phyloP scores from a whole-genome alignment of 2,329 filamentous ascomycete genomes.

The Fusarium luffae region DNA sequence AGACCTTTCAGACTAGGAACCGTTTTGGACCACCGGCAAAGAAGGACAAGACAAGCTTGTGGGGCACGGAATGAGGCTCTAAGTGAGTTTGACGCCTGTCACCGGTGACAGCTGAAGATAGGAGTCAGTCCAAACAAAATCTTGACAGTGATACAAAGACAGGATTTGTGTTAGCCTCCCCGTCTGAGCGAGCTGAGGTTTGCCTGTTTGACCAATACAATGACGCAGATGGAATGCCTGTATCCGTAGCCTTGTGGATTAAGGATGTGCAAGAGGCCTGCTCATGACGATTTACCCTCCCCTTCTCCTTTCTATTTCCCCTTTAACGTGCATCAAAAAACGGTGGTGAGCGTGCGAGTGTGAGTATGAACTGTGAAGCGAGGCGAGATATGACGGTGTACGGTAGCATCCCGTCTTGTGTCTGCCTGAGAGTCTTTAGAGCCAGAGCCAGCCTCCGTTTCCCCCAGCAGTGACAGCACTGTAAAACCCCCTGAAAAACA shows the following conservation, averaged over 20 bases:
- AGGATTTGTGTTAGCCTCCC: conserved; percentile 12
- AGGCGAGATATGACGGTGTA: conserved; percentile 37
- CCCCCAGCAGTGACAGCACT: background rate
- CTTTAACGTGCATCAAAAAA: conserved; percentile 14
- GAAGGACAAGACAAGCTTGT: conserved; percentile 5
- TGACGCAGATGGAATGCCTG: conserved; percentile 38
- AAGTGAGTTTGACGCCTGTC: conserved; percentile 4
- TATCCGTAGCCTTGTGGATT: conserved; percentile 31
- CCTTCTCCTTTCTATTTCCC: background rate
- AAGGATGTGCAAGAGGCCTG: conserved; percentile 12
- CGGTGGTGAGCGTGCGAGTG: background rate
- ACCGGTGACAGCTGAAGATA: background rate
- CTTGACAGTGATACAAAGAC: background rate
- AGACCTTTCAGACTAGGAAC: conserved; percentile 5
- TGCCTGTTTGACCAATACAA: conserved; percentile 27
- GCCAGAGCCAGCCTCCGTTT: conserved; percentile 5
- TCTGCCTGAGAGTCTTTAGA: background rate
- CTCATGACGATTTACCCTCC: conserved; percentile 22
- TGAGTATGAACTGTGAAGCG: conserved; percentile 8
- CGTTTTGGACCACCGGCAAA: background rate
- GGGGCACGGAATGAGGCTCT: conserved; percentile 32
- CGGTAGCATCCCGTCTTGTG: conserved; percentile 15
- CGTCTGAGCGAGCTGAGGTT: background rate
- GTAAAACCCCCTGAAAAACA: background rate
- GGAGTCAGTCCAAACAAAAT: background rate